These are phyloP conservation scores for Skeletonema marinoi DNA, from an alignment of 108 stramenopile species.

Conservation along the genomic window DNA sequence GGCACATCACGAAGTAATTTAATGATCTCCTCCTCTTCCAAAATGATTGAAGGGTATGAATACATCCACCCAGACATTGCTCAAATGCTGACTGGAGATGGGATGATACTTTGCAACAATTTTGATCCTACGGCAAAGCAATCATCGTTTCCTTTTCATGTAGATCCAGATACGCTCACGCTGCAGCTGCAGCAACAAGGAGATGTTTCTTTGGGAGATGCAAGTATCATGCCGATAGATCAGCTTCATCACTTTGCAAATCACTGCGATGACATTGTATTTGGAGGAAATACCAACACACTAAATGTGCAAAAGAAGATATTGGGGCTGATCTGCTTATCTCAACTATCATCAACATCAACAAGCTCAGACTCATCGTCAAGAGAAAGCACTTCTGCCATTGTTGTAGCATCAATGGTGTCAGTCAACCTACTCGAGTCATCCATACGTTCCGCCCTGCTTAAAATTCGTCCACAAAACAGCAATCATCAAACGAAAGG, in stretches of 20 bases:
- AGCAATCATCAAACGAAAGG: slow-evolving; percentile 8
- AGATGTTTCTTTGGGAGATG: background rate
- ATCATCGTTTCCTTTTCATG: slow-evolving; percentile 1
- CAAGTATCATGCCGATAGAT: slow-evolving; percentile 14
- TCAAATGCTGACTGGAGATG: slow-evolving; percentile 9
- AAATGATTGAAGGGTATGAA: slow-evolving; percentile 23
- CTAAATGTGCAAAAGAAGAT: slow-evolving; percentile 24
- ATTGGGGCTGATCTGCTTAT: slow-evolving; percentile 24
- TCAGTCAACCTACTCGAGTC: slow-evolving; percentile 62
- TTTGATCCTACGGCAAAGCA: background rate
- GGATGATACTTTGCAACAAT: background rate
- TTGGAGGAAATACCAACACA: background rate
- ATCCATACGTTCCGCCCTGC: slow-evolving; percentile 39
- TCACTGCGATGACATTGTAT: slow-evolving; percentile 21
- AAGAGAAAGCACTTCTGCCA: slow-evolving; percentile 4
- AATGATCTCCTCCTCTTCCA: background rate
- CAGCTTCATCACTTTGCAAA: slow-evolving; percentile 23
- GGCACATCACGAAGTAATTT: background rate
- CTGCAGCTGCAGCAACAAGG: background rate
- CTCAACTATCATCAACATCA: slow-evolving; percentile 10
- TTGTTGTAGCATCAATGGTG: slow-evolving; percentile 30
- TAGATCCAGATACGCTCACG: slow-evolving; percentile 14
- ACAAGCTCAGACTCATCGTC: background rate
- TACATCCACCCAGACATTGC: slow-evolving; percentile 29
- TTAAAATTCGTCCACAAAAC: background rate